A percentile compares a stretch with the other conserved stretches of the same genome.
Conservation (phyloP, 2,329 filamentous ascomycete genomes). For the Ophiocordyceps robertsii region DNA sequence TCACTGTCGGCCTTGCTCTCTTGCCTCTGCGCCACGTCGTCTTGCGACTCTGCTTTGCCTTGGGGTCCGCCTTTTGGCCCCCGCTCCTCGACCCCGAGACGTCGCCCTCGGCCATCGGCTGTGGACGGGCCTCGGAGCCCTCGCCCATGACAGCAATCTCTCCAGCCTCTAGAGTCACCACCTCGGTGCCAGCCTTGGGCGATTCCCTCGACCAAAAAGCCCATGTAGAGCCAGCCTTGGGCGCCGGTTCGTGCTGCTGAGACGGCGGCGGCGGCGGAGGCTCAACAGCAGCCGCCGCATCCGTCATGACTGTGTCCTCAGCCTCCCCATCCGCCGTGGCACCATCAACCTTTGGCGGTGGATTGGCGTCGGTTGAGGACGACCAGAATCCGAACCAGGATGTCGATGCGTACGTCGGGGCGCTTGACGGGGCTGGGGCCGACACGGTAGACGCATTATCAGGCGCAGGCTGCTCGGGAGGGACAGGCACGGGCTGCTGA, state of each 20-base stretch:
- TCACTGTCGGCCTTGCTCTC: conserved; percentile 29
- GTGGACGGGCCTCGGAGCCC: conserved; percentile 41
- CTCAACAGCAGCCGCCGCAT: conserved; percentile 18
- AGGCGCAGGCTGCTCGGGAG: conserved; percentile 4
- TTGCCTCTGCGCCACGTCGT: conserved; percentile 30
- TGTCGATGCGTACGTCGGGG: conserved; percentile 9
- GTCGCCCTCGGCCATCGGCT: conserved; percentile 29
- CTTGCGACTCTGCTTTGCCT: conserved; percentile 17
- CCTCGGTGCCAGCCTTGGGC: conserved; percentile 19
- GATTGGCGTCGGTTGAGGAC: conserved; percentile 7
- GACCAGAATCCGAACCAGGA: conserved; percentile 30
- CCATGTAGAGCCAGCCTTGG: conserved; percentile 54
- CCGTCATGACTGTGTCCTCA: conserved; percentile 29
- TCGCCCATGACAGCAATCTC: conserved; percentile 45
- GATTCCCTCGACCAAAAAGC: conserved; percentile 64
- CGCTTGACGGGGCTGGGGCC: conserved; percentile 3
- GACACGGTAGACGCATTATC: conserved; percentile 6
- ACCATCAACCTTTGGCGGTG: background rate
- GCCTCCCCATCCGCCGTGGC: background rate
- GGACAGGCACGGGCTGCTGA: conserved; percentile 10
- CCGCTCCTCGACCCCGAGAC: conserved; percentile 21
- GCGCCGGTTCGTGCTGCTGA: conserved; percentile 19
- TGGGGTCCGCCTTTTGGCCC: conserved; percentile 11
- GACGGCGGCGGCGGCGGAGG: conserved; percentile 11
- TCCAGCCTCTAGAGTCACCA: conserved; percentile 25